Evolutionary conservation across 2,329 filamentous ascomycete species (phyloP).

Genomic region (Alternaria sp.): DNA sequence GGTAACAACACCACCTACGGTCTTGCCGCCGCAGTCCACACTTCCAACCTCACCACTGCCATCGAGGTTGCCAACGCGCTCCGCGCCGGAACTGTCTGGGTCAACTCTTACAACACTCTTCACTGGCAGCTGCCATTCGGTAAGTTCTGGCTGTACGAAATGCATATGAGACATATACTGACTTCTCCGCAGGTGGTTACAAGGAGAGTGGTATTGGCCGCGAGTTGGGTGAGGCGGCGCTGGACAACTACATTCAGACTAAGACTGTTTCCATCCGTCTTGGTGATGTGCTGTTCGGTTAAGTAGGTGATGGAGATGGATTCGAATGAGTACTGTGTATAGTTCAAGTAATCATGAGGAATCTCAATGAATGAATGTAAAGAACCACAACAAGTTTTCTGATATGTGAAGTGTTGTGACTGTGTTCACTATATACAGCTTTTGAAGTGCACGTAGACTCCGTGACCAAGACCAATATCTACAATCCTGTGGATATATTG

Average conservation of each 20-base stretch:
- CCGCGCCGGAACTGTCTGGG: conserved; percentile 72
- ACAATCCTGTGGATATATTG: too few species aligned
- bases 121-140: conserved; percentile 68
- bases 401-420: background rate
- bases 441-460: too few species aligned
- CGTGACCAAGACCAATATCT: too few species aligned
- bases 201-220: conserved; percentile 59
- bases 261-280: conserved; percentile 57
- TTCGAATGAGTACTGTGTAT: conserved; percentile 17
- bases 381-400: background rate
- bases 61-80: conserved; percentile 75
- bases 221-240: conserved; percentile 58
- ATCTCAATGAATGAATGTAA: conserved; percentile 18
- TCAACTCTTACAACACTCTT: conserved; percentile 75
- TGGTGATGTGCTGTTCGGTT: conserved; percentile 59
- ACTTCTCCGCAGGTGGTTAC: conserved; percentile 42
- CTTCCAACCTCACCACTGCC: conserved; percentile 78
- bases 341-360: conserved; percentile 5
- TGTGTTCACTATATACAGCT: too few species aligned
- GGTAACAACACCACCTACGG: conserved; percentile 79
- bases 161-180: background rate
- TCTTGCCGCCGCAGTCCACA: conserved; percentile 79
- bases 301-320: conserved; percentile 16
- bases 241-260: conserved; percentile 55
- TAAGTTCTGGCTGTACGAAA: background rate